phyloP scores from a whole-genome alignment of 371 early-diverging fungal species.

The Lichtheimia hyalospora region DNA sequence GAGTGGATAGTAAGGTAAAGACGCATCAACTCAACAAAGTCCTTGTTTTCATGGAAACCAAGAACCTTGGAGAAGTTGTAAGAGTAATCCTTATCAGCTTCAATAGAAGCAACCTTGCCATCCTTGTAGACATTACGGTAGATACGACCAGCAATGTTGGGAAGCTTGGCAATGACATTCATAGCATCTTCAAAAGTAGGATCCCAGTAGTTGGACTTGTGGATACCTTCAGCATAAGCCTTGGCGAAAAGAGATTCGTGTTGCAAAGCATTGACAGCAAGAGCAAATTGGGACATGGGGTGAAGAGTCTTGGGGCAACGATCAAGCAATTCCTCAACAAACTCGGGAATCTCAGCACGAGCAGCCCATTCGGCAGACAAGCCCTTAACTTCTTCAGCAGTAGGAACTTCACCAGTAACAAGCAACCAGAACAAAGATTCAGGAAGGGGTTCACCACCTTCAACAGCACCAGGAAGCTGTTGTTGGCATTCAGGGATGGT shows the following conservation, averaged over 20 bases:
- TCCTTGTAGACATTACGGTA: slow-evolving; percentile 98
- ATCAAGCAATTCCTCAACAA: slow-evolving; percentile 96
- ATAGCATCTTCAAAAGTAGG: slow-evolving; percentile 95
- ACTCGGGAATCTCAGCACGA: slow-evolving; percentile 85
- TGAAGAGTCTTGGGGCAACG: slow-evolving; percentile 97
- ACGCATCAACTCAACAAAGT: slow-evolving; percentile 97
- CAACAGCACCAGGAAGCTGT: slow-evolving; percentile 84
- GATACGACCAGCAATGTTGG: slow-evolving; percentile 95
- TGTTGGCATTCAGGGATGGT: slow-evolving; percentile 97
- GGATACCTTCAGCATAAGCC: slow-evolving; percentile 93
- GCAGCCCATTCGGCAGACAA: slow-evolving; percentile 97
- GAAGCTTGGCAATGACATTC: slow-evolving; percentile 98
- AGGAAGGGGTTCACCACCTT: slow-evolving; percentile 92
- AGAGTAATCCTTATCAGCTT: slow-evolving; percentile 88
- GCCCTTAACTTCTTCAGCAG: slow-evolving; percentile 86
- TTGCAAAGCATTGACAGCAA: slow-evolving; percentile 96
- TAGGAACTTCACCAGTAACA: slow-evolving; percentile 96
- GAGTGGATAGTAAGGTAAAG: slow-evolving; percentile 98
- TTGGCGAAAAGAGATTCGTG: slow-evolving; percentile 94
- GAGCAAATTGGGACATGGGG: slow-evolving; percentile 98
- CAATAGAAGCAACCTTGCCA: slow-evolving; percentile 86
- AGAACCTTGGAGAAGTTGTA: slow-evolving; percentile 94
- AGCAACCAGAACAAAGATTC: slow-evolving; percentile 98
- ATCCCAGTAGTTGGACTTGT: slow-evolving; percentile 97
- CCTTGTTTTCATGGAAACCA: slow-evolving; percentile 85